A percentile compares a stretch with the other conserved stretches of the same genome.
Evolutionary conservation across 2,329 filamentous ascomycete species (phyloP).

Genomic region (Chrysoporthe cubensis): DNA sequence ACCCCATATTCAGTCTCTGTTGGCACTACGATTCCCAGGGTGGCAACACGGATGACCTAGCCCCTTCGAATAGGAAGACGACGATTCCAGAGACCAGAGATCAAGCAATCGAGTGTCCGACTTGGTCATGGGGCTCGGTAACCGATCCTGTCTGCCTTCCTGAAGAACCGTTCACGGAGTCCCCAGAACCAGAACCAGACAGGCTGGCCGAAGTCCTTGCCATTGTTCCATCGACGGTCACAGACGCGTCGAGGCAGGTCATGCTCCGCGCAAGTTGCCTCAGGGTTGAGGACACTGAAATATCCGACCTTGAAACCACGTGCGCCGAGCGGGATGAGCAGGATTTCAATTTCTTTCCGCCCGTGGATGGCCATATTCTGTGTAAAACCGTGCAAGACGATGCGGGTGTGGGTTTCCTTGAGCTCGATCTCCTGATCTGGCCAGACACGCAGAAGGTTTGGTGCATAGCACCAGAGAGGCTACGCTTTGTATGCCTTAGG

Average conservation of each 20-base stretch:
- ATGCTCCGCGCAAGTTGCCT: background rate
- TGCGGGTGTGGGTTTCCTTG: background rate
- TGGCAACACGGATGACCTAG: background rate
- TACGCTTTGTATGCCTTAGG: background rate
- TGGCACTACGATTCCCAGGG: slow-evolving; percentile 4
- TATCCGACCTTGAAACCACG: background rate
- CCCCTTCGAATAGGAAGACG: background rate
- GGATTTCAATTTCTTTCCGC: background rate
- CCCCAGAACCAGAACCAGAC: background rate
- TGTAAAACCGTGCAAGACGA: background rate
- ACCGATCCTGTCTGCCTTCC: slow-evolving; percentile 1
- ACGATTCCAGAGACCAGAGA: slow-evolving; percentile 1
- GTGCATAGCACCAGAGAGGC: background rate
- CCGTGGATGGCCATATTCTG: background rate
- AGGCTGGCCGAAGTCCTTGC: background rate
- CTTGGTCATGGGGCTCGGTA: background rate
- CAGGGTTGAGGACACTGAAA: background rate
- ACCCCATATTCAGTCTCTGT: background rate
- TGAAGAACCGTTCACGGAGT: background rate
- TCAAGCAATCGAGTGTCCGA: background rate
- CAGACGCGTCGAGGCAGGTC: background rate
- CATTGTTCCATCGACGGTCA: background rate
- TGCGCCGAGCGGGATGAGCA: background rate
- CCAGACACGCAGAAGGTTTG: background rate
- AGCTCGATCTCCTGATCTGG: slow-evolving; percentile 4